Percentiles rank a stretch among this genome's conserved stretches.
Conservation (phyloP, 768 basidiomycete genomes). For the Candolleomyces aberdarensis region DNA sequence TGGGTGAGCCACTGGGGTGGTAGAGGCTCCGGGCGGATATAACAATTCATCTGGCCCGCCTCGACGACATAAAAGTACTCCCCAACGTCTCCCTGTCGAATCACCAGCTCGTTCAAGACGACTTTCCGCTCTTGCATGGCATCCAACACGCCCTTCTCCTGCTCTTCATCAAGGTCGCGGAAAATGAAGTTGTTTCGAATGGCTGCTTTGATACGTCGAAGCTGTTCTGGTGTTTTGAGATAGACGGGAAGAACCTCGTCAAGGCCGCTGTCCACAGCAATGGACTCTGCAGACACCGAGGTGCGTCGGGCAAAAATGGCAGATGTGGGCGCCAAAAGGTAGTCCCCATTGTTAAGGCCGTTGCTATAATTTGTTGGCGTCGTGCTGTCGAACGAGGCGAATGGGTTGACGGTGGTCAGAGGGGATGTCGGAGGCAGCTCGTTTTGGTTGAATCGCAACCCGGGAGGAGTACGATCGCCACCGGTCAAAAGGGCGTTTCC, state of each 20-base stretch:
- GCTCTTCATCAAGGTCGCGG: constrained; percentile 94
- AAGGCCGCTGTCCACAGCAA: constrained; percentile 69
- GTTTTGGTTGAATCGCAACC: constrained; percentile 56
- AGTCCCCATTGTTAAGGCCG: constrained; percentile 50
- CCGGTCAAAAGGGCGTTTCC: constrained; percentile 69
- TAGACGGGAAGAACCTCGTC: constrained; percentile 72
- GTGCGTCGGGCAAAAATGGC: constrained; percentile 87
- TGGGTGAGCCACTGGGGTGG: constrained; percentile 57
- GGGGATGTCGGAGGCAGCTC: constrained; percentile 63
- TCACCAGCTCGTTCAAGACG: constrained; percentile 78
- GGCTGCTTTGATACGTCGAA: constrained; percentile 81
- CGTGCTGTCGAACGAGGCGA: constrained; percentile 48
- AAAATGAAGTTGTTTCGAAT: constrained; percentile 92
- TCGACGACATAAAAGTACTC: constrained; percentile 99
- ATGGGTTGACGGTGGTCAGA: constrained; percentile 48
- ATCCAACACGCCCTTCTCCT: constrained; percentile 86
- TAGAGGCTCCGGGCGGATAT: constrained; percentile 65
- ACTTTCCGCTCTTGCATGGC: constrained; percentile 91
- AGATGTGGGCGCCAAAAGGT: constrained; percentile 68
- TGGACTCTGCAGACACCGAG: constrained; percentile 95
- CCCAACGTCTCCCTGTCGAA: constrained; percentile 94
- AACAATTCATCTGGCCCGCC: constrained; percentile 81
- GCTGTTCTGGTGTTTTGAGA: constrained; percentile 79
- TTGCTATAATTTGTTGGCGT: constrained; percentile 37
- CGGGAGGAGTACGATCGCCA: constrained; percentile 49